Conservation (phyloP, 441 rosid genomes). For the Pelargonium australe region DNA sequence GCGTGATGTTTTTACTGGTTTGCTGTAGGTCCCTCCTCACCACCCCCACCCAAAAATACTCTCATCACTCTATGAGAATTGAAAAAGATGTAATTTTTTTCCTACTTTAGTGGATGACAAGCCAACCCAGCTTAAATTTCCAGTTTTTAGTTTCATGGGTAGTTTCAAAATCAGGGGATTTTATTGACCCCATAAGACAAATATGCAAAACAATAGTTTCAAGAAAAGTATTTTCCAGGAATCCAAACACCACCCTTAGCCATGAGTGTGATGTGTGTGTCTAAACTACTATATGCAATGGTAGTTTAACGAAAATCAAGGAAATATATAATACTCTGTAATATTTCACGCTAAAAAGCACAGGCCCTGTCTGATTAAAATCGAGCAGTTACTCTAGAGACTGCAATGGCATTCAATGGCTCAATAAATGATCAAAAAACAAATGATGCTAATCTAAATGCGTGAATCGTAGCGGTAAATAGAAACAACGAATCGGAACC, state of each 20-base stretch:
- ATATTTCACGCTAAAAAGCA: slow-evolving; percentile 5
- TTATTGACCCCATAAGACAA: neutral
- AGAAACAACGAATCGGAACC: slow-evolving; percentile 16
- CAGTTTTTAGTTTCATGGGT: neutral
- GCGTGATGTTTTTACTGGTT: neutral
- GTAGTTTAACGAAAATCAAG: too few relatives aligned
- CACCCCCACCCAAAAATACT: neutral
- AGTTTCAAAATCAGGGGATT: slow-evolving; percentile 1
- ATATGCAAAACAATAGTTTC: neutral
- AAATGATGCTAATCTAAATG: neutral
- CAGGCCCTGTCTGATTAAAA: slow-evolving; percentile 26
- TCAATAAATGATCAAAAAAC: neutral
- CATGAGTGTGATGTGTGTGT: neutral
- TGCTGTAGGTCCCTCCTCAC: neutral
- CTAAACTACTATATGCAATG: too few relatives aligned
- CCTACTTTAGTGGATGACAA: too few relatives aligned
- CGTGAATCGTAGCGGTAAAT: neutral
- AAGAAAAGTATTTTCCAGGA: neutral
- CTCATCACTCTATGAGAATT: too few relatives aligned
- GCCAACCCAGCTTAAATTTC: neutral
- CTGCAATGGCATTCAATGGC: neutral
- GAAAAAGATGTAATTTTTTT: too few relatives aligned
- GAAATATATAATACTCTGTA: too few relatives aligned
- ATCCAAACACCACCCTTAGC: neutral
- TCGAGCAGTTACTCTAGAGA: neutral